Conservation (phyloP, 164 flowering plant species). For the Paratinospora sagittata region DNA sequence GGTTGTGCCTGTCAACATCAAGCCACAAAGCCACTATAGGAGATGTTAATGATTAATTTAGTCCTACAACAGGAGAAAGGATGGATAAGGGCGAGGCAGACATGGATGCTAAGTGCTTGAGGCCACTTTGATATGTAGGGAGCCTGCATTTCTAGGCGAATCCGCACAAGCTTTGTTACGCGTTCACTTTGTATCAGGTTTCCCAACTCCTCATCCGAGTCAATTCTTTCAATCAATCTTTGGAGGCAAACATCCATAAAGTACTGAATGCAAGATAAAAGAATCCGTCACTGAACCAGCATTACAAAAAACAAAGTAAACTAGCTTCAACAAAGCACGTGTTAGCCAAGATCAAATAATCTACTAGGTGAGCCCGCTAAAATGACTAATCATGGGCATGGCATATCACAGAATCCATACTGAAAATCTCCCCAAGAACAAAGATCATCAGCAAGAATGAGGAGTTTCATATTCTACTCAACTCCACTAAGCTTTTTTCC, state of each 20-base stretch:
- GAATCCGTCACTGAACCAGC: neutral
- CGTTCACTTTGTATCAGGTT: slow-evolving; percentile 66
- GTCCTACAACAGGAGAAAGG: neutral
- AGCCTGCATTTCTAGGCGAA: slow-evolving; percentile 76
- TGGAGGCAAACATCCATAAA: slow-evolving; percentile 97
- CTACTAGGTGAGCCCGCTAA: neutral
- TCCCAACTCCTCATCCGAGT: slow-evolving; percentile 41
- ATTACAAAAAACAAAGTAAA: neutral
- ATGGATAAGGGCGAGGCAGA: slow-evolving; percentile 12
- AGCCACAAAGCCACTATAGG: neutral
- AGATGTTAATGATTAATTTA: neutral
- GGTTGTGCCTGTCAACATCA: slow-evolving; percentile 59
- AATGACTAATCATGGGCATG: no score
- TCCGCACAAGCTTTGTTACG: slow-evolving; percentile 51
- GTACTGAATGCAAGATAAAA: slow-evolving; percentile 41
- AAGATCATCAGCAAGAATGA: no score
- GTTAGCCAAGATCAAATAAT: neutral
- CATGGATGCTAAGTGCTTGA: slow-evolving; percentile 85
- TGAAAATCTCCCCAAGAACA: no score
- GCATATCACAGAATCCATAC: no score
- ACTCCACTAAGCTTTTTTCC: no score
- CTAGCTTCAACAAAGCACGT: neutral
- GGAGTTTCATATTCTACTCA: no score
- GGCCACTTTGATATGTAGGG: slow-evolving; percentile 82
- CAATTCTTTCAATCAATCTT: slow-evolving; percentile 63